Percentiles rank a stretch among this genome's conserved stretches.
These are phyloP conservation scores for Paramecium sexaurelia DNA, from an alignment of 73 alveolate species.

Conservation along the genomic window DNA sequence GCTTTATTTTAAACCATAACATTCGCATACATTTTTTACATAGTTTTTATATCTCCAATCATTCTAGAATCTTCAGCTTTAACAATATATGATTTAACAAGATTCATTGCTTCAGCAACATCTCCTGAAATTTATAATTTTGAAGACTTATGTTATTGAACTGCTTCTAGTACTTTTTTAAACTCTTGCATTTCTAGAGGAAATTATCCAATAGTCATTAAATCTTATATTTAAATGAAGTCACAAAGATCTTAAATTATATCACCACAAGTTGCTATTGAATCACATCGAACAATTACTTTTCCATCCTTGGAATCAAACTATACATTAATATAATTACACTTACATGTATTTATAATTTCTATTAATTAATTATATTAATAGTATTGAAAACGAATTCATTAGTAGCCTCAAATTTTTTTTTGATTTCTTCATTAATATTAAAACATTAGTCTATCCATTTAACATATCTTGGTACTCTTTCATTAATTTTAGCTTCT, in stretches of 20 bases:
- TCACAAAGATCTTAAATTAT: slow-evolving; percentile 60
- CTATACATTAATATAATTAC: not conserved
- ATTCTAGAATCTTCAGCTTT: slow-evolving; percentile 71
- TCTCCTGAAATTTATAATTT: slow-evolving; percentile 62
- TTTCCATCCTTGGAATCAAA: slow-evolving; percentile 34
- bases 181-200: slow-evolving; percentile 65
- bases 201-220: slow-evolving; percentile 45
- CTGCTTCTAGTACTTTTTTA: slow-evolving; percentile 52
- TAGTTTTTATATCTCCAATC: slow-evolving; percentile 56
- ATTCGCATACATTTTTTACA: slow-evolving; percentile 64
- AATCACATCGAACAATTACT: slow-evolving; percentile 55
- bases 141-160: slow-evolving; percentile 48
- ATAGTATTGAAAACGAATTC: slow-evolving; percentile 4
- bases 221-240: slow-evolving; percentile 39
- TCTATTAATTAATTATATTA: slow-evolving; percentile 25
- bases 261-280: slow-evolving; percentile 58
- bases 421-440: slow-evolving; percentile 45
- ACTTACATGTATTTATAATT: slow-evolving; percentile 29
- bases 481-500: slow-evolving; percentile 62
- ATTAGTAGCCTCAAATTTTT: not conserved
- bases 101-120: slow-evolving; percentile 64
- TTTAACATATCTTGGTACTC: slow-evolving; percentile 66
- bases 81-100: slow-evolving; percentile 59
- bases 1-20: slow-evolving; percentile 61
- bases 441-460: slow-evolving; percentile 65